Evolutionary conservation across 192 early-diverging fungal species (phyloP).

Genomic region (Gaertneriomyces sp.): DNA sequence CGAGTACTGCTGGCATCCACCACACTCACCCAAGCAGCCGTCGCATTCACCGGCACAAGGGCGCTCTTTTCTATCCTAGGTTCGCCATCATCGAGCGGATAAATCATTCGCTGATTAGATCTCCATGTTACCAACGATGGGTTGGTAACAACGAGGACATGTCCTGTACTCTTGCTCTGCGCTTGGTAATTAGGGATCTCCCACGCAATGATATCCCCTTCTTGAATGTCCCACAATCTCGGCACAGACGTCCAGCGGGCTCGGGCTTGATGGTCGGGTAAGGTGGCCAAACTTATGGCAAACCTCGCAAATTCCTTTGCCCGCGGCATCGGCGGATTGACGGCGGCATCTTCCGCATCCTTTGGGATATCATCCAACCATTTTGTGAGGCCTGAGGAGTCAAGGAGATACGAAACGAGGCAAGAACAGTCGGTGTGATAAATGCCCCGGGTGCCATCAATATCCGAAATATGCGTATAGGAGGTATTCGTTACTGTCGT

Average conservation of each 20-base stretch:
- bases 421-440: constrained; percentile 26
- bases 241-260: constrained; percentile 5
- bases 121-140: background rate
- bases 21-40: constrained; percentile 16
- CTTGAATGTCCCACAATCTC: constrained; percentile 1
- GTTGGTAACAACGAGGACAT: constrained; percentile 11
- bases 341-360: constrained; percentile 10
- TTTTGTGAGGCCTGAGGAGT: background rate
- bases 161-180: constrained; percentile 9
- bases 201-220: constrained; percentile 24
- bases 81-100: background rate
- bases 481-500: background rate
- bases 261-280: background rate
- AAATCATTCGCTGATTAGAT: background rate
- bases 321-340: constrained; percentile 23
- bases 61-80: background rate
- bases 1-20: constrained; percentile 7
- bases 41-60: background rate
- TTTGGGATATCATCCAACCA: constrained; percentile 18
- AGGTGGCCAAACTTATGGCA: background rate
- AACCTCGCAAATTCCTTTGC: constrained; percentile 21
- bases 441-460: constrained; percentile 6
- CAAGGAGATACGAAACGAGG: constrained; percentile 19
- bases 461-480: constrained; percentile 21
- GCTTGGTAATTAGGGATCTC: constrained; percentile 10